Evolutionary conservation across 2,329 filamentous ascomycete species (phyloP).

Genomic region (Endocalyx cinctus): DNA sequence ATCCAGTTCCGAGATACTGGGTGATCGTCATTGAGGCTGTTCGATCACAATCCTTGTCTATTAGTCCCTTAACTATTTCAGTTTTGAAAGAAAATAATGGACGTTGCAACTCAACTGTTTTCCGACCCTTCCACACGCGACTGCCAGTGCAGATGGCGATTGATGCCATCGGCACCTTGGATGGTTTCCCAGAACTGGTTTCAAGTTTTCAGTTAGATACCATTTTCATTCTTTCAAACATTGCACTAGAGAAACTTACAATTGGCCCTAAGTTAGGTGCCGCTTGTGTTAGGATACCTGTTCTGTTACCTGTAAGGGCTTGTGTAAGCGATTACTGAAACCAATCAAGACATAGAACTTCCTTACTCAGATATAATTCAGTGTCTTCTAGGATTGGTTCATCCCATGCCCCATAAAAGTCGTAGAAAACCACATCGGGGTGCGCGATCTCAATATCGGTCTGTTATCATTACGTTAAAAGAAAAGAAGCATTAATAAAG

Average conservation of each 20-base stretch:
- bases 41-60: too few relatives aligned
- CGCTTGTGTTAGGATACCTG: slow-evolving; percentile 52
- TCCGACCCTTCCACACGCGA: slow-evolving; percentile 49
- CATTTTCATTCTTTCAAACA: too few relatives aligned
- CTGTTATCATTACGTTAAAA: slow-evolving; percentile 16
- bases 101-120: slow-evolving; percentile 9
- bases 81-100: not conserved
- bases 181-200: slow-evolving; percentile 49
- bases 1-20: slow-evolving; percentile 59
- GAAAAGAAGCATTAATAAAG: too few relatives aligned
- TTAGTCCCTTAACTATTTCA: too few relatives aligned
- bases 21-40: slow-evolving; percentile 44
- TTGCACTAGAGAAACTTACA: slow-evolving; percentile 23
- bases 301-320: slow-evolving; percentile 12
- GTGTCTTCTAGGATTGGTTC: slow-evolving; percentile 38
- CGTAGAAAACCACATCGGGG: slow-evolving; percentile 49
- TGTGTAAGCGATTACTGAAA: slow-evolving; percentile 17
- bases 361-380: slow-evolving; percentile 36
- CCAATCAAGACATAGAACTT: not conserved
- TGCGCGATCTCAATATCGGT: slow-evolving; percentile 42
- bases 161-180: slow-evolving; percentile 49
- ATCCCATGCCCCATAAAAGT: slow-evolving; percentile 58
- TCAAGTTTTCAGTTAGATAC: not conserved
- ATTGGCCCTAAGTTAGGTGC: slow-evolving; percentile 60
- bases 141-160: slow-evolving; percentile 60